phyloP scores from a whole-genome alignment of 495 filamentous ascomycete species.

The Aspergillus olivimuriae region DNA sequence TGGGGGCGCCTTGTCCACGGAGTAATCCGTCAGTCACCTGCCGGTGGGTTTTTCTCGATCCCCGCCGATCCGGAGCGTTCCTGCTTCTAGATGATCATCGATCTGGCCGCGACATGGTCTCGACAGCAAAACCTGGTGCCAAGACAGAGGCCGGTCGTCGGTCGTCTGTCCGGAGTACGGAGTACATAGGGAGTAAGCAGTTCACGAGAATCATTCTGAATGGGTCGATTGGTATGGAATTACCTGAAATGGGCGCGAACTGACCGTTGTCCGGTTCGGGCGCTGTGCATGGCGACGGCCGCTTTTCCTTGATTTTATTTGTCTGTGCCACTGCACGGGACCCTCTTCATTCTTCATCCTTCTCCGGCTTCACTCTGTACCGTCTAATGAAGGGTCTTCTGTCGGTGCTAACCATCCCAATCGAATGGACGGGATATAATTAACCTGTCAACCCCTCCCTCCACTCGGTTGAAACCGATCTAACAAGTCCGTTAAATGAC shows the following conservation, averaged over 20 bases:
- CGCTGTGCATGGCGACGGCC: constrained; percentile 6
- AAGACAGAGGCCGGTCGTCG: too few species aligned
- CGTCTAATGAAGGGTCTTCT: background rate
- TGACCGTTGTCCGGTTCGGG: constrained; percentile 10
- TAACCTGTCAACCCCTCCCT: background rate
- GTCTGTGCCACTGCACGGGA: background rate
- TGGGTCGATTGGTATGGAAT: too few species aligned
- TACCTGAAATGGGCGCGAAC: background rate
- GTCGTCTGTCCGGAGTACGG: background rate
- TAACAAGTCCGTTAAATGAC: background rate
- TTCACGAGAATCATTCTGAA: background rate
- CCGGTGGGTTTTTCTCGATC: background rate
- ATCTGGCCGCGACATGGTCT: too few species aligned
- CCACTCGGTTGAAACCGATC: background rate
- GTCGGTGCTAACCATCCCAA: background rate
- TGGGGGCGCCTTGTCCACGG: too few species aligned
- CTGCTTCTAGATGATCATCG: background rate
- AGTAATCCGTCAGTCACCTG: background rate
- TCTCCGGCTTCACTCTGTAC: background rate
- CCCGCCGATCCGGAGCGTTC: constrained; percentile 4
- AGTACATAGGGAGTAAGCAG: background rate
- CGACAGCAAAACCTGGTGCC: too few species aligned
- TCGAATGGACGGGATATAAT: background rate
- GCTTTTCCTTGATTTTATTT: background rate
- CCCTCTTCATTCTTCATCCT: background rate